Evolutionary conservation across 345 rosid species (phyloP), one percentile per base, ranked within the genome.

Genomic region (Rhizophora apiculata): DNA sequence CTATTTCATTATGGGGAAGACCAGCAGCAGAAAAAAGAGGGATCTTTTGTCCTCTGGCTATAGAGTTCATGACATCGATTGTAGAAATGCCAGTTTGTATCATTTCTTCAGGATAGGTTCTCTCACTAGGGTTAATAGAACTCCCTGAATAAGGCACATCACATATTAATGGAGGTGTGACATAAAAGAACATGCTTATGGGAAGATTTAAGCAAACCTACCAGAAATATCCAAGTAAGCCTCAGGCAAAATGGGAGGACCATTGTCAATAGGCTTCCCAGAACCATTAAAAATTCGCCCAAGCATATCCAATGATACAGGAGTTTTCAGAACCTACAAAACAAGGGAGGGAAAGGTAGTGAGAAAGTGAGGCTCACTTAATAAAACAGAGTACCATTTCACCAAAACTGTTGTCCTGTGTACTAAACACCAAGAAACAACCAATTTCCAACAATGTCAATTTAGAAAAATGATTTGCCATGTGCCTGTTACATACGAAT

Each of bases 1-100:
- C 97, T 18, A 94, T 94, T 84, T 94, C 98, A 71, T 94, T 94
- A 78, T 94, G 99, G 24, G 96, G 99, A 52, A 94, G 97, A 88
- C 99, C 96, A 70, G 97, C 97, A 82, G 97, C 99, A 72, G 97
- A 94, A 78, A 94, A 94, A 39, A 94, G 90, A 65, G 99, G 99
- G 68, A 94, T 94, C 76, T 94, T 94, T 73, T 94, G 97, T 78
- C 97, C 98, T 81, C 99, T 88, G 65, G 98, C 98, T 70, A 91
- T 91, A 63, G 98, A 94, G 70, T 94, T 91, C 97, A 94, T 91
- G 62, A 91, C 96, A 87, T 94, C 99, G 15, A 94, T 94, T 5
- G 98, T 94, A 37, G 98, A 94, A 76, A 94, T 94, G 63, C 98
- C 98, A 16, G 97, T 92, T 84, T 92, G 97, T 65, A 92, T 94